Evolutionary conservation across 257 asterid genomes (phyloP).

Genomic region (Nicotiana tomentosiformis): DNA sequence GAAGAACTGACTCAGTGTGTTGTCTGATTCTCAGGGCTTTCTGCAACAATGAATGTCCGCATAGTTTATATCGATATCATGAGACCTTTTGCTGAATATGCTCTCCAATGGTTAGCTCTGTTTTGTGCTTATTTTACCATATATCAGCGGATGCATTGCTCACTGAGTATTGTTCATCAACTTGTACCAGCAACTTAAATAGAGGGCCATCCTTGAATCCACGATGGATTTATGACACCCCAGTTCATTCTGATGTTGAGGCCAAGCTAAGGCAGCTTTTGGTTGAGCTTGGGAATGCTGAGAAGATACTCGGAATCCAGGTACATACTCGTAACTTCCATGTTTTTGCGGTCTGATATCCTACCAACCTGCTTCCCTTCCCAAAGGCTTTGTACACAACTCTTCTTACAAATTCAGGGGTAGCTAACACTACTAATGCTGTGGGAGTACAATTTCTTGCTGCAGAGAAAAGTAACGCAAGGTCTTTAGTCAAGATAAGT

Average conservation of each 20-base stretch:
- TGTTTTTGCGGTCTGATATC: constrained; percentile 4
- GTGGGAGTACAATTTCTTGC: not conserved
- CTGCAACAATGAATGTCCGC: constrained; percentile 81
- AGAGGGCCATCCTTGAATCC: constrained; percentile 60
- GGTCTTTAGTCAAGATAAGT: not conserved
- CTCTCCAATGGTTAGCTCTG: constrained; percentile 58
- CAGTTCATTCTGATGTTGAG: constrained; percentile 76
- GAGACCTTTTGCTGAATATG: constrained; percentile 99
- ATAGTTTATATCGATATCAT: constrained; percentile 74
- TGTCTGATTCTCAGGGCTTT: constrained; percentile 62
- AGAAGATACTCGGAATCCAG: constrained; percentile 96
- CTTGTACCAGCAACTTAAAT: constrained; percentile 62
- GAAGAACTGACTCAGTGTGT: constrained; percentile 14
- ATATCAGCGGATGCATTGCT: constrained; percentile 18
- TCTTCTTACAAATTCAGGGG: not conserved
- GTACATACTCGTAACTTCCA: constrained; percentile 18
- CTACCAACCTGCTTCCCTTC: not conserved
- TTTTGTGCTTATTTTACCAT: constrained; percentile 6
- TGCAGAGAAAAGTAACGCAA: not conserved
- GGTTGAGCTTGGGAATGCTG: constrained; percentile 75
- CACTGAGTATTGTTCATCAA: constrained; percentile 18
- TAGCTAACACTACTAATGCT: not conserved
- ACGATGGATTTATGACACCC: constrained; percentile 72
- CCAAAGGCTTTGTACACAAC: not conserved
- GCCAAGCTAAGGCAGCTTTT: constrained; percentile 76